Evolutionary conservation across 177 flowering plant genomes (phyloP).

Genomic region (Vitis hybrid): DNA sequence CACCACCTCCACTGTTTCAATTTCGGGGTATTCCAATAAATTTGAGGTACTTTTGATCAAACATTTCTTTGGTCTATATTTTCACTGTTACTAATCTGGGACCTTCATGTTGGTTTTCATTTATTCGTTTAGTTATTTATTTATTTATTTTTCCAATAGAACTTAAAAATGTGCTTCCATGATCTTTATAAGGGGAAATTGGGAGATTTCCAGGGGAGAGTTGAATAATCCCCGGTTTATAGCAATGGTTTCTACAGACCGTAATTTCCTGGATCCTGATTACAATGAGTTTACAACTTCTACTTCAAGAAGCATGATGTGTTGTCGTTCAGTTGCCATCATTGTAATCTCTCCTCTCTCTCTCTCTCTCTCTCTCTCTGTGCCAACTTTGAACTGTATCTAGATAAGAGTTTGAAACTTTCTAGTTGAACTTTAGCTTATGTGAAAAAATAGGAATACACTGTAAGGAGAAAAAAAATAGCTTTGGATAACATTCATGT

Average conservation of each 20-base stretch:
- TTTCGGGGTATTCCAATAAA: slow-evolving; percentile 50
- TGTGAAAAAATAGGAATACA: not conserved
- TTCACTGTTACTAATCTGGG: not conserved
- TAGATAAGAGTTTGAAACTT: not conserved
- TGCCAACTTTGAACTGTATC: not conserved
- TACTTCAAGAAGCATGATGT: slow-evolving; percentile 42
- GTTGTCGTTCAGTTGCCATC: slow-evolving; percentile 45
- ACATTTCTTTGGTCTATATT: not conserved
- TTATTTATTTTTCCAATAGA: not conserved
- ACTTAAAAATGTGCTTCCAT: not conserved
- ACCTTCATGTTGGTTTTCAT: not conserved
- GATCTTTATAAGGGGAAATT: slow-evolving; percentile 44
- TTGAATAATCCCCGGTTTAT: slow-evolving; percentile 36
- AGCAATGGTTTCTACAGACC: slow-evolving; percentile 54
- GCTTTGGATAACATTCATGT: too few species aligned
- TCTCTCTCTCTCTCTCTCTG: not conserved
- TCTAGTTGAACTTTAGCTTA: not conserved
- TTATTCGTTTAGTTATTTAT: not conserved
- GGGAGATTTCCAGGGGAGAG: slow-evolving; percentile 54
- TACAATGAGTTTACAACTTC: slow-evolving; percentile 46
- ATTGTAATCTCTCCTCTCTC: slow-evolving; percentile 39
- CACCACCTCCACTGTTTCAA: slow-evolving; percentile 61
- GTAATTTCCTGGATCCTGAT: slow-evolving; percentile 23
- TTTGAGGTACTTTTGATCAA: slow-evolving; percentile 43
- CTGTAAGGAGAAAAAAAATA: not conserved